Conservation (phyloP, 371 early-diverging fungal species). For the Blakeslea trispora region DNA sequence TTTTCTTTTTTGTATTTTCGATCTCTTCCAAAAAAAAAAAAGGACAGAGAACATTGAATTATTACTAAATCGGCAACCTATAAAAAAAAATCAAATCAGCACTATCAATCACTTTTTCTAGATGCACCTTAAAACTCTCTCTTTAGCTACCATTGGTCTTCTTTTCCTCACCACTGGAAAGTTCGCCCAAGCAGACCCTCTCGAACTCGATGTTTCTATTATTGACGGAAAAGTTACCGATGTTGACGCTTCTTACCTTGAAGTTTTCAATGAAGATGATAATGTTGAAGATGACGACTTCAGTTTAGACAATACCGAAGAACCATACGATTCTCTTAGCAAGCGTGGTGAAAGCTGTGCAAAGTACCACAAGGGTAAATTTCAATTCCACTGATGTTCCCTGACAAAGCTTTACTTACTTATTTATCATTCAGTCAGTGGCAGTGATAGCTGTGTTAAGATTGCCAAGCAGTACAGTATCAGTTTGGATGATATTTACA, state of each 20-base stretch:
- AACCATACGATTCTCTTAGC: slow-evolving; percentile 5
- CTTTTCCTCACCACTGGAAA: slow-evolving; percentile 20
- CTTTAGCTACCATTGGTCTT: slow-evolving; percentile 28
- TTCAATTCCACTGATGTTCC: too few species aligned
- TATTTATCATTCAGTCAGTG: slow-evolving; percentile 16
- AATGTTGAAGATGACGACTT: slow-evolving; percentile 27
- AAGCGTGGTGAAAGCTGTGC: slow-evolving; percentile 22
- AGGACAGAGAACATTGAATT: not conserved
- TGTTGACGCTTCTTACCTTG: slow-evolving; percentile 20
- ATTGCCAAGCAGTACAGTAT: slow-evolving; percentile 38
- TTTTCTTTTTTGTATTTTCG: slow-evolving; percentile 9
- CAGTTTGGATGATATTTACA: slow-evolving; percentile 30
- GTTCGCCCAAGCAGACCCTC: slow-evolving; percentile 11
- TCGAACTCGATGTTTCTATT: slow-evolving; percentile 2
- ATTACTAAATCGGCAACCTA: not conserved
- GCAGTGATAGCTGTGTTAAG: slow-evolving; percentile 39
- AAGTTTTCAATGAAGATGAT: slow-evolving; percentile 28
- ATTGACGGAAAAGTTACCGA: slow-evolving; percentile 8
- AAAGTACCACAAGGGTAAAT: slow-evolving; percentile 25
- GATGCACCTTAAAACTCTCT: slow-evolving; percentile 30
- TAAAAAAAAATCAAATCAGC: not conserved
- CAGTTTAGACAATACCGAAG: slow-evolving; percentile 29
- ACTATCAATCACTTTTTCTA: not conserved
- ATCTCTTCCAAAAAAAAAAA: not conserved
- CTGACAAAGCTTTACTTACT: too few species aligned